Conservation (phyloP, 1,284 basidiomycete genomes). For the Trichosporon sp. region DNA sequence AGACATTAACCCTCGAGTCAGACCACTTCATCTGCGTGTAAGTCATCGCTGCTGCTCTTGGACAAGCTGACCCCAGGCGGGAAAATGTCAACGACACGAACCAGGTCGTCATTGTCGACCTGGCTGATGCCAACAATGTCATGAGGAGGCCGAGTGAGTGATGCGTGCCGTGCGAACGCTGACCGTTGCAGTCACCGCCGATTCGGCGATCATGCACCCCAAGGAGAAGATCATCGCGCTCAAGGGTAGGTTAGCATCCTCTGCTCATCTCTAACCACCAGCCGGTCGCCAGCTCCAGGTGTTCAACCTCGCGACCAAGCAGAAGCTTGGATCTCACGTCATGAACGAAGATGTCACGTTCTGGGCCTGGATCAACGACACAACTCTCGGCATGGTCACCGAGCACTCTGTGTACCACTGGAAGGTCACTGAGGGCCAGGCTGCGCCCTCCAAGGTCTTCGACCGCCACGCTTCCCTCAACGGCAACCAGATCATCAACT, state of each 20-base stretch:
- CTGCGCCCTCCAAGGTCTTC: conserved; percentile 60
- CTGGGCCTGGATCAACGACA: conserved; percentile 97
- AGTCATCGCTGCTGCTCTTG: conserved; percentile 29
- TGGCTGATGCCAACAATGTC: conserved; percentile 91
- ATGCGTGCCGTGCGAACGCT: background rate
- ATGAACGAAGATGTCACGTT: conserved; percentile 94
- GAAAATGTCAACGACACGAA: conserved; percentile 63
- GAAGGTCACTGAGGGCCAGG: conserved; percentile 57
- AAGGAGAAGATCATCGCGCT: conserved; percentile 94
- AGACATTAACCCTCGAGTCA: conserved; percentile 91
- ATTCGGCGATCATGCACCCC: conserved; percentile 99
- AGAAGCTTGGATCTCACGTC: conserved; percentile 93
- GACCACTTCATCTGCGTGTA: conserved; percentile 86
- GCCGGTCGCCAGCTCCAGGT: conserved; percentile 93
- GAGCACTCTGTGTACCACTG: conserved; percentile 93
- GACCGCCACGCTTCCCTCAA: conserved; percentile 93
- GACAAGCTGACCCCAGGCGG: conserved; percentile 23
- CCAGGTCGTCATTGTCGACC: conserved; percentile 96
- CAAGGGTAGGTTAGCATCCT: conserved; percentile 62
- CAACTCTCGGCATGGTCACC: conserved; percentile 91
- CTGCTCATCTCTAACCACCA: conserved; percentile 40
- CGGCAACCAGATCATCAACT: conserved; percentile 98
- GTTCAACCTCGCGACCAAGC: conserved; percentile 96
- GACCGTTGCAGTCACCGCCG: conserved; percentile 64
- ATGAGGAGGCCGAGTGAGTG: conserved; percentile 75